Percentiles rank a stretch among this genome's conserved stretches.
phyloP scores from a whole-genome alignment of 2,329 filamentous ascomycete species.

The Colletotrichum lentis region DNA sequence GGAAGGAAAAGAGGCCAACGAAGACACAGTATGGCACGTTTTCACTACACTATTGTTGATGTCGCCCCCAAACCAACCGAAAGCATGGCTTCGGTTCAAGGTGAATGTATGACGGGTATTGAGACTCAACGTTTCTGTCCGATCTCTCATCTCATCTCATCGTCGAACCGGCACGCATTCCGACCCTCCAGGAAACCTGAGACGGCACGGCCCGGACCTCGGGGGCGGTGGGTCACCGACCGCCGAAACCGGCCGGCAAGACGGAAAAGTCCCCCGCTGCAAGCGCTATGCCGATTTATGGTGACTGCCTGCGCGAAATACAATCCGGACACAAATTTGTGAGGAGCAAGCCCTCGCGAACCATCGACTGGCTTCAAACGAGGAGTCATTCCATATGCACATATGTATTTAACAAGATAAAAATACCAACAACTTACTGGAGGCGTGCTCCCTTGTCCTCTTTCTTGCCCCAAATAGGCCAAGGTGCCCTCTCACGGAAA shows the following conservation, averaged over 20 bases:
- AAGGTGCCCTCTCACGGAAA: background rate
- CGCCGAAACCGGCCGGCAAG: conserved; percentile 18
- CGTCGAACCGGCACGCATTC: conserved; percentile 3
- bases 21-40: background rate
- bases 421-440: too few species aligned
- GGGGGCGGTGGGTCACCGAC: background rate
- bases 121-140: background rate
- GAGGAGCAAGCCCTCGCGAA: too few species aligned
- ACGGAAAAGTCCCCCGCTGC: background rate
- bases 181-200: background rate
- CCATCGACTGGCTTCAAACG: too few species aligned
- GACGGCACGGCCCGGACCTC: conserved; percentile 13
- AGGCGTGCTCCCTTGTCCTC: background rate
- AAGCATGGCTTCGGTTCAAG: background rate
- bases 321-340: too few species aligned
- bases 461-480: background rate
- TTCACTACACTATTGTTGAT: too few species aligned
- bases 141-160: background rate
- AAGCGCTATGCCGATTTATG: background rate
- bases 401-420: too few species aligned
- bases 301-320: too few species aligned
- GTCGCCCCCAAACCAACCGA: background rate
- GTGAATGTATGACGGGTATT: background rate
- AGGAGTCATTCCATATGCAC: too few species aligned
- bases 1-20: too few species aligned